A percentile compares a stretch with the other conserved stretches of the same genome.
These are phyloP conservation scores for Xerocomus potaroensis DNA, from an alignment of 768 basidiomycete species.

Conservation along the genomic window DNA sequence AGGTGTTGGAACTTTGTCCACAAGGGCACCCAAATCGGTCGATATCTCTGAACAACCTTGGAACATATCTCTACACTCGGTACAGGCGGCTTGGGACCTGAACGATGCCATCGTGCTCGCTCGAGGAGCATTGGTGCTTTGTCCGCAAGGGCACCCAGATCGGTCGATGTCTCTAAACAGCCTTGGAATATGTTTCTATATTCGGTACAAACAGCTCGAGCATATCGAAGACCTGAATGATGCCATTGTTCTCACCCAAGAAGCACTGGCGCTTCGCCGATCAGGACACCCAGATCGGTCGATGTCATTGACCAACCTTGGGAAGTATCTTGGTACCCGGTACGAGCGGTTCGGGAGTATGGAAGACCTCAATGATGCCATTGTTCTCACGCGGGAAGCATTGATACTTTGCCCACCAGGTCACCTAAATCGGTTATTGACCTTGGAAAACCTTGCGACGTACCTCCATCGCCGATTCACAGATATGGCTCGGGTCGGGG, in stretches of 20 bases:
- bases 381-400: no score
- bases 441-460: no score
- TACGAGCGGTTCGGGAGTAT: no score
- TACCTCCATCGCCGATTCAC: no score
- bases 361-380: no score
- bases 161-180: neutral
- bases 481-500: no score
- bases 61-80: neutral
- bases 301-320: no score
- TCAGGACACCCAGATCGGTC: no score
- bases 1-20: neutral
- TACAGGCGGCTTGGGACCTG: neutral
- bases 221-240: neutral
- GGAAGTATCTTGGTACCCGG: no score
- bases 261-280: no score
- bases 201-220: neutral
- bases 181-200: neutral
- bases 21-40: neutral
- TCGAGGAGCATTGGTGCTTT: neutral
- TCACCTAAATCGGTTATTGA: no score
- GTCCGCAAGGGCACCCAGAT: neutral
- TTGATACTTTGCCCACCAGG: no score
- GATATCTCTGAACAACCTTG: neutral
- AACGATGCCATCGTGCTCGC: neutral
- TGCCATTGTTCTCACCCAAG: neutral